Percentiles rank a stretch among this genome's conserved stretches.
Evolutionary conservation across 495 filamentous ascomycete species (phyloP).

Genomic region (Cladorrhinum samala): DNA sequence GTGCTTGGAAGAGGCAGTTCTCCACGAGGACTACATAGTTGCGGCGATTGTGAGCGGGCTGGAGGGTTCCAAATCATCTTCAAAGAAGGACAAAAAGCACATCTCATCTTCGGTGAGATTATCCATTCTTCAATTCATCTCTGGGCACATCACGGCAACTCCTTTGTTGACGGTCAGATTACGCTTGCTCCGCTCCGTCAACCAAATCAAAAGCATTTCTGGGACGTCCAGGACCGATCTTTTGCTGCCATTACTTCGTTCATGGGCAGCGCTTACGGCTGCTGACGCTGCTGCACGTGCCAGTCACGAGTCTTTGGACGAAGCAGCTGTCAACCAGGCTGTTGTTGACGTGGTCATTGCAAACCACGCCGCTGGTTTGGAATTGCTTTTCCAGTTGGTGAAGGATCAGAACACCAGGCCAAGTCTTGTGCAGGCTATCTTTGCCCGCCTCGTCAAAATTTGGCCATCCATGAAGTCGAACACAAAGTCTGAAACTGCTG

Average conservation of each 20-base stretch:
- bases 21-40: slow-evolving; percentile 62
- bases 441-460: slow-evolving; percentile 57
- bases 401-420: slow-evolving; percentile 44
- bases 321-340: slow-evolving; percentile 50
- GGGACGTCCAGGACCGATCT: slow-evolving; percentile 59
- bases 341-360: slow-evolving; percentile 57
- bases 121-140: slow-evolving; percentile 66
- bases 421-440: slow-evolving; percentile 53
- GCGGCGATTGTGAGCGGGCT: slow-evolving; percentile 53
- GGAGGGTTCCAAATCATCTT: slow-evolving; percentile 36
- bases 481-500: slow-evolving; percentile 50
- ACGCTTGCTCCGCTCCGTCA: slow-evolving; percentile 62
- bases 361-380: slow-evolving; percentile 61
- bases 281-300: slow-evolving; percentile 31
- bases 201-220: slow-evolving; percentile 61
- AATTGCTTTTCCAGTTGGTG: slow-evolving; percentile 50
- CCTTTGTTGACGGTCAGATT: slow-evolving; percentile 63
- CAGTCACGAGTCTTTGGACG: slow-evolving; percentile 54
- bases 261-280: slow-evolving; percentile 52
- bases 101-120: slow-evolving; percentile 60
- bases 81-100: slow-evolving; percentile 37
- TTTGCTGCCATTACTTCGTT: slow-evolving; percentile 61
- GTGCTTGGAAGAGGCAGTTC: slow-evolving; percentile 71
- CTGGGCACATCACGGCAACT: slow-evolving; percentile 60
- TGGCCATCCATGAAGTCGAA: slow-evolving; percentile 68